Evolutionary conservation across 2,329 filamentous ascomycete species (phyloP), one percentile per base, ranked within the genome.

Genomic region (Huntiella omanensis): DNA sequence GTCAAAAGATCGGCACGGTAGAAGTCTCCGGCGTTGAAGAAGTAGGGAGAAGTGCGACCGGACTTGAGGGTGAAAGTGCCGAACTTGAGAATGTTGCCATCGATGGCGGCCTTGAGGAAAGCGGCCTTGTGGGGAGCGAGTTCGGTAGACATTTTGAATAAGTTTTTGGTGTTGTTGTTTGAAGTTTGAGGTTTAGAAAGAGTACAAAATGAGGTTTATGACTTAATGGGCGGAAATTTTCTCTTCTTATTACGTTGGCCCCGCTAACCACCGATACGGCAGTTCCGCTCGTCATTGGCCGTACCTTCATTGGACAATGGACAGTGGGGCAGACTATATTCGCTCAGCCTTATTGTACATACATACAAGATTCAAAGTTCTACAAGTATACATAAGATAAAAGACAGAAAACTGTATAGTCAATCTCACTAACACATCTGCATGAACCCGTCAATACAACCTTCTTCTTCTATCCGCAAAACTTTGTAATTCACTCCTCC

Each of bases 21-120:
- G 64, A 96, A 92, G 56, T 83, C 76, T 50, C 87, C 86, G 40
- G 87, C 86, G 63, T 94, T 95, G 77, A 96, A 93, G 70, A 96
- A 96, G 72, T 96, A 96, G 37, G 91, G 91, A 10, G 86, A 94
- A 56, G 70, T 70, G 57, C 88, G 83, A 64, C 84, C 83, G 46
- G 87, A 95, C 67, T 98, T 98, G 59, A 98, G 76, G 55, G 80
- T 83, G 66, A 84, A 91, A 59, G 71, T 77, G 61, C 84, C 84
- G 60, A 91, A 91, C 57, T 78, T 82, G 54, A 91, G 74, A 55
- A 83, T 77, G 52, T 73, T 71, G 55, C 77, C 77, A 16, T 67
- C 62, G 53, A 87, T 70, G 57, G 80, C 73, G 49, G 80, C 72
- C 57, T 73, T 63, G 55, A 91, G 71, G 61, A 92, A 85, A 50